These are phyloP conservation scores for Aspergillus sp. DNA, from an alignment of 2,329 filamentous ascomycete species.

Conservation along the genomic window DNA sequence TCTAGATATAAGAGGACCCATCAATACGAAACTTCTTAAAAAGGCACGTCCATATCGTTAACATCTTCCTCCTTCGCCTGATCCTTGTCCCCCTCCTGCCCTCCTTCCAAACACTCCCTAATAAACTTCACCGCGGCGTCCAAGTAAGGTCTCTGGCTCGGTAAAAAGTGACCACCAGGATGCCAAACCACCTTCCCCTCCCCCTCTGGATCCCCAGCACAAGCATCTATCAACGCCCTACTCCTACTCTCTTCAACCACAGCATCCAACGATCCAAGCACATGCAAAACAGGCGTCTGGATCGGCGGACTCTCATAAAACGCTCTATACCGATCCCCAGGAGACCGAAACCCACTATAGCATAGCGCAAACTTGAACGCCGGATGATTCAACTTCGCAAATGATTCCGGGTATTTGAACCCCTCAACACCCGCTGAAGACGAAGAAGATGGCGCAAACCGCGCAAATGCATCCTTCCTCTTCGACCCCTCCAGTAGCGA, in stretches of 20 bases:
- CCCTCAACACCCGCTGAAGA: slow-evolving; percentile 10
- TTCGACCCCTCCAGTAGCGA: slow-evolving; percentile 62
- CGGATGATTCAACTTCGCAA: slow-evolving; percentile 48
- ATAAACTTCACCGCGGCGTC: slow-evolving; percentile 75
- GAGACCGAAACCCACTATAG: slow-evolving; percentile 75
- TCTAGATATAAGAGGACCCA: slow-evolving; percentile 1
- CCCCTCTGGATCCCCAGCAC: slow-evolving; percentile 53
- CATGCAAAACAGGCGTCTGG: slow-evolving; percentile 74
- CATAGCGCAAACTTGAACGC: slow-evolving; percentile 69
- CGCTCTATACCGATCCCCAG: slow-evolving; percentile 60
- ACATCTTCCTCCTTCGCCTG: slow-evolving; percentile 54
- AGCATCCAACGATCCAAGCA: slow-evolving; percentile 79
- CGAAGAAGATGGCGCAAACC: slow-evolving; percentile 23
- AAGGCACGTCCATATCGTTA: slow-evolving; percentile 69
- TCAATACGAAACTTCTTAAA: slow-evolving; percentile 33
- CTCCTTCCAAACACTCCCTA: slow-evolving; percentile 49
- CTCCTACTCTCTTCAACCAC: slow-evolving; percentile 80
- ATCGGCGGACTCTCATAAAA: slow-evolving; percentile 72
- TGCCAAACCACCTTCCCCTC: slow-evolving; percentile 64
- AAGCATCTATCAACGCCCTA: slow-evolving; percentile 65
- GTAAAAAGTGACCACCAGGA: slow-evolving; percentile 88
- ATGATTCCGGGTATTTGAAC: slow-evolving; percentile 54
- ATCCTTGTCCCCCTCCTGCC: slow-evolving; percentile 27
- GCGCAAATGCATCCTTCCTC: slow-evolving; percentile 49
- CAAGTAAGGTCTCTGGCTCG: slow-evolving; percentile 76